These are phyloP conservation scores for Colletotrichum sp. DNA, from an alignment of 2,329 filamentous ascomycete species.

Conservation along the genomic window DNA sequence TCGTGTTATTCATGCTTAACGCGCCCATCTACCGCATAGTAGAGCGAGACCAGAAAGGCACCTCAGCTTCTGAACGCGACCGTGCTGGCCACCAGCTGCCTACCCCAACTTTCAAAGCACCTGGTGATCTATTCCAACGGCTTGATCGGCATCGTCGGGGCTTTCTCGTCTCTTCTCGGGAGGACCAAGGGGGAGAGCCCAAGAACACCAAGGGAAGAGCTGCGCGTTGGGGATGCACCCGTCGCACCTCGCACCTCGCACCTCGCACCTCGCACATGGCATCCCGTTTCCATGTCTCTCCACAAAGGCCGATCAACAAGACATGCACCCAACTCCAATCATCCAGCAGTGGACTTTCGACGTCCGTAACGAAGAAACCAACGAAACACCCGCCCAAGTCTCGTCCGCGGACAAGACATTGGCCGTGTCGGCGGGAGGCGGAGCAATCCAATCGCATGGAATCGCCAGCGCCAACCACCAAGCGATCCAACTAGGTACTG, in stretches of 20 bases:
- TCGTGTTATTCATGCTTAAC: background rate
- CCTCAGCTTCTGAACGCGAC: background rate
- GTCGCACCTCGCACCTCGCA: background rate
- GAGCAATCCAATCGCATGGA: background rate
- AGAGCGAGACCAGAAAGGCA: background rate
- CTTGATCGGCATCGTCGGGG: slow-evolving; percentile 13
- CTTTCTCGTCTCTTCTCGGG: slow-evolving; percentile 14
- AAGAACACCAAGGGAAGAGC: background rate
- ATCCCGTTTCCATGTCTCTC: background rate
- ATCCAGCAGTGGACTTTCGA: background rate
- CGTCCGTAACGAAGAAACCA: background rate
- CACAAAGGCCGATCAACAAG: background rate
- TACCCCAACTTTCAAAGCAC: background rate
- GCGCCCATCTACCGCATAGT: background rate
- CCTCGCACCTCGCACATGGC: background rate
- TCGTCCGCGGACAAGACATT: slow-evolving; percentile 4
- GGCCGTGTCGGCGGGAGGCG: background rate
- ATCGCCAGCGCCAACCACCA: background rate
- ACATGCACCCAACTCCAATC: background rate
- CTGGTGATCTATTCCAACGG: background rate
- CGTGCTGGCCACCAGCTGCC: background rate
- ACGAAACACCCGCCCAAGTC: background rate
- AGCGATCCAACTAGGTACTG: background rate
- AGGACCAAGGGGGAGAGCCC: background rate
- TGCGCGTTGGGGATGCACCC: background rate